Evolutionary conservation across 2,329 filamentous ascomycete genomes (phyloP), one percentile per base, ranked within the genome.

Genomic region (Xylaria polymorpha): DNA sequence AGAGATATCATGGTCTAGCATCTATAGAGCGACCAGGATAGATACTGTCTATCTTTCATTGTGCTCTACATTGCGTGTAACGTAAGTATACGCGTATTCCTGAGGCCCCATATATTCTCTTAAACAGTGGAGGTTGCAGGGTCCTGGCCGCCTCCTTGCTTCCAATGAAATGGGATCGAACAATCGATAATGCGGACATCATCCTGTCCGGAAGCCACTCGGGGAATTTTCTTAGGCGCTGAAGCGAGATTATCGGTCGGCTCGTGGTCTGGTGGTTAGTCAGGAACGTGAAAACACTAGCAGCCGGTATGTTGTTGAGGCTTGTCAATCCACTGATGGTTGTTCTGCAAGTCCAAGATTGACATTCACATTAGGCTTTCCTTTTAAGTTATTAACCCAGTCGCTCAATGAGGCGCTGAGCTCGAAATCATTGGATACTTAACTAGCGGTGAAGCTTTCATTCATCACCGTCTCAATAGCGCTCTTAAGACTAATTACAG

Each of bases 261-360:
- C 35, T 46, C 1, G 12, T 25, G 4, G 55, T 25, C 1, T 9
- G 35, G 20, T 44, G 18, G 25, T 22, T 35, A 10, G 15, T 39
- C 8, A 65, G 29, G 32, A 59, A 59, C 35, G 4, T 29, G 1
- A 59, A 2, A 53, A 59, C 25, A 22, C 43, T 55, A 39, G 35
- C 22, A n/a, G 18, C 15, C 8, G 55, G 55, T 32, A 65, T 60
- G 3, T 35, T 53, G 15, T 5, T 9, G 12, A 59, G 55, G 12
- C 46, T 55, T 6, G 29, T 1, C 32, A 51, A 65, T 53, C 44
- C 62, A 20, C 59, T 65, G 12, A 53, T 35, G 18, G n/a, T n/a
- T n/a, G n/a, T n/a, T 4, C 20, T 48, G 48, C 60, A 62, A 5
- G 2, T 2, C 9, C 18, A 15, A 25, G 55, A 44, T 9, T 35